Evolutionary conservation across 140 eudicot species (phyloP).

Genomic region (Bidens hawaiensis): DNA sequence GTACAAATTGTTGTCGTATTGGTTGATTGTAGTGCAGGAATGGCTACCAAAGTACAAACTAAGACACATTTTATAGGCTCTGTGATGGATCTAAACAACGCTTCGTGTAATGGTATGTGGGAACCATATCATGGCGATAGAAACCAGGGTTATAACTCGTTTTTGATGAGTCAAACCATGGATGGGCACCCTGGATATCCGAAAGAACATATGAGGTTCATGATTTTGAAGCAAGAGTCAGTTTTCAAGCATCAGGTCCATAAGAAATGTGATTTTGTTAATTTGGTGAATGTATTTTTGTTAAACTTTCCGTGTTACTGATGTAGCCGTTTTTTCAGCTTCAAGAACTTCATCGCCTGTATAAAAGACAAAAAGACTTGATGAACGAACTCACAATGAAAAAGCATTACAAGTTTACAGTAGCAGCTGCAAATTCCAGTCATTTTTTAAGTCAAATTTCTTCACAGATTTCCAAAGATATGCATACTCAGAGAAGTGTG

Average conservation of each 20-base stretch:
- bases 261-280: not conserved
- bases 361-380: conserved; percentile 60
- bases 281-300: not conserved
- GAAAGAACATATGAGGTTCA: conserved; percentile 49
- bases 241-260: conserved; percentile 67
- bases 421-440: conserved; percentile 28
- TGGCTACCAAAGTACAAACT: conserved; percentile 65
- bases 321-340: conserved; percentile 40
- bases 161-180: conserved; percentile 27
- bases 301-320: not conserved
- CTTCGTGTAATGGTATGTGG: conserved; percentile 40
- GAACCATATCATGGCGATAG: conserved; percentile 37
- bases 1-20: not conserved
- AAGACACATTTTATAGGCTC: conserved; percentile 42
- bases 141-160: conserved; percentile 22
- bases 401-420: conserved; percentile 13
- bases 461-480: conserved; percentile 23
- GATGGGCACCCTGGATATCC: conserved; percentile 28
- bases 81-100: conserved; percentile 38
- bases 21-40: conserved; percentile 40
- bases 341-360: conserved; percentile 79
- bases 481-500: conserved; percentile 23
- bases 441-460: conserved; percentile 20
- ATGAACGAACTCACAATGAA: conserved; percentile 48
- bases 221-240: conserved; percentile 62